Evolutionary conservation across 805 yeast species (phyloP).

Genomic region (Candida coquimbonensis): DNA sequence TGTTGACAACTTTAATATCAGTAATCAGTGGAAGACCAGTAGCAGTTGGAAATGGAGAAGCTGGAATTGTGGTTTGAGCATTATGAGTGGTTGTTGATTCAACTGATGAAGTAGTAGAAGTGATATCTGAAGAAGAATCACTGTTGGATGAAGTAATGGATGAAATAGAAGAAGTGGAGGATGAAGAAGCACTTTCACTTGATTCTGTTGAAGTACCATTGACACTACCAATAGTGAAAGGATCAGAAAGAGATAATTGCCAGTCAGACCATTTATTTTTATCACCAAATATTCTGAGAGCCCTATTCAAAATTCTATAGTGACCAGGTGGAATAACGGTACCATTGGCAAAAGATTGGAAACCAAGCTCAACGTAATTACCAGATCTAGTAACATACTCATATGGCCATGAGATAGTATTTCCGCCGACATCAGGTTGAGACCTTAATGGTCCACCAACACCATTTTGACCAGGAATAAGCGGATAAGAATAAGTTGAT

Average conservation of each 20-base stretch:
- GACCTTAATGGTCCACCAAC: constrained; percentile 6
- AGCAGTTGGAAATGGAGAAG: neutral
- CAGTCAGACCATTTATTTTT: constrained; percentile 5
- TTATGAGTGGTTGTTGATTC: neutral
- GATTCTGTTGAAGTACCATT: neutral
- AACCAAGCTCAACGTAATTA: neutral
- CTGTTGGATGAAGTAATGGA: neutral
- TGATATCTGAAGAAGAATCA: neutral
- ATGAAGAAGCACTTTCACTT: neutral
- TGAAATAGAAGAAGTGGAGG: neutral
- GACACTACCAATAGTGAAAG: neutral
- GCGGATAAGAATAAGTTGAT: constrained; percentile 1
- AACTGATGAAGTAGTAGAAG: neutral
- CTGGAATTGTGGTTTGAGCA: neutral
- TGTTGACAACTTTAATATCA: constrained; percentile 2
- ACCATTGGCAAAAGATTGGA: constrained; percentile 7
- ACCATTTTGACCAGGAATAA: constrained; percentile 7
- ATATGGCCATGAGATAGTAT: constrained; percentile 3
- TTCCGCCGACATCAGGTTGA: neutral
- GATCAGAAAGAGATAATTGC: constrained; percentile 4
- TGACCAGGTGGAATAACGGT: constrained; percentile 8
- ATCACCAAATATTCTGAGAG: constrained; percentile 8
- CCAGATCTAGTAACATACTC: neutral
- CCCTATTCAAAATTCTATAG: constrained; percentile 9
- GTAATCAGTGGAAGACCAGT: constrained; percentile 4